Evolutionary conservation across 257 asterid species (phyloP).

Genomic region (Mentha longifolia): DNA sequence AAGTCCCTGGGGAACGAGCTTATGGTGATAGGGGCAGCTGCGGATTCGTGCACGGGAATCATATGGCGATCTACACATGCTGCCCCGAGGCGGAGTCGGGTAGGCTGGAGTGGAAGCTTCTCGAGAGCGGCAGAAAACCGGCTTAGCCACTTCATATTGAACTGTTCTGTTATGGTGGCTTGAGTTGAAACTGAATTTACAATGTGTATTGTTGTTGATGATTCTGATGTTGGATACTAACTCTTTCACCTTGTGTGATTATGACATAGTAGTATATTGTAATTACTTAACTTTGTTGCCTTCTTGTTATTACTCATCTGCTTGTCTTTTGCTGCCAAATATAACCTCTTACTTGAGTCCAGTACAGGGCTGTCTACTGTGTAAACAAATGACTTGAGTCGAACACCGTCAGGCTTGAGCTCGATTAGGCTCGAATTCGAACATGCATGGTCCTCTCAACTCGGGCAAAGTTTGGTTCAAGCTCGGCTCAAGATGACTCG

Average conservation of each 20-base stretch:
- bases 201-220: neutral
- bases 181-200: slow-evolving; percentile 48
- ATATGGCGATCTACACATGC: slow-evolving; percentile 69
- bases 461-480: too few relatives aligned
- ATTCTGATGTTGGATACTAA: neutral
- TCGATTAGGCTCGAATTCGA: too few relatives aligned
- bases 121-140: slow-evolving; percentile 58
- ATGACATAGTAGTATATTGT: too few relatives aligned
- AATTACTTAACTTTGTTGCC: neutral
- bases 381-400: too few relatives aligned
- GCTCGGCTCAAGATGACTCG: too few relatives aligned
- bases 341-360: too few relatives aligned
- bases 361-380: too few relatives aligned
- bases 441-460: too few relatives aligned
- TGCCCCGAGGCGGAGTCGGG: slow-evolving; percentile 52
- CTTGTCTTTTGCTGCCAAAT: too few relatives aligned
- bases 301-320: neutral
- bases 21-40: slow-evolving; percentile 62
- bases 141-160: slow-evolving; percentile 66
- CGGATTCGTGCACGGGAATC: slow-evolving; percentile 33
- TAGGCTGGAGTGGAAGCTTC: slow-evolving; percentile 56
- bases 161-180: slow-evolving; percentile 83
- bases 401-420: too few relatives aligned
- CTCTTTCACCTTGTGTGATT: too few relatives aligned
- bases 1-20: slow-evolving; percentile 73